Conservation (phyloP, 768 basidiomycete species). For the Mrakia gelida region DNA sequence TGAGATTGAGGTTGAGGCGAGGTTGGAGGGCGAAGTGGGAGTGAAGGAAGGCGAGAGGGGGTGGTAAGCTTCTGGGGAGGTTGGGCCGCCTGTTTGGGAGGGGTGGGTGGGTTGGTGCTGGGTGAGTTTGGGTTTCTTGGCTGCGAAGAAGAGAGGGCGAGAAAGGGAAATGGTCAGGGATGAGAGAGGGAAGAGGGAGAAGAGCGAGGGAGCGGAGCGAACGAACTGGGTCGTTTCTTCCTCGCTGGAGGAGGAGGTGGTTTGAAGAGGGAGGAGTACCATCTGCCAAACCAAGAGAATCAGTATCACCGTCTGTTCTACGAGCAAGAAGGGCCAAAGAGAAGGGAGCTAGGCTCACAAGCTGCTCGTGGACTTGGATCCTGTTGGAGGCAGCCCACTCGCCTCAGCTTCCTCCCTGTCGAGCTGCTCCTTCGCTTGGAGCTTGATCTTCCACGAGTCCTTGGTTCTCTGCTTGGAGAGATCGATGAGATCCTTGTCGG, state of each 20-base stretch:
- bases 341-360: slow-evolving; percentile 13
- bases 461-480: slow-evolving; percentile 7
- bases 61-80: background rate
- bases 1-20: background rate
- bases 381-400: slow-evolving; percentile 7
- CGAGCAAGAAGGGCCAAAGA: background rate
- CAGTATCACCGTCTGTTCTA: background rate
- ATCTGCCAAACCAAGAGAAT: background rate
- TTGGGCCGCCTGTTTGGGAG: too few species aligned
- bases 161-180: background rate
- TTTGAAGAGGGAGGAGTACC: background rate
- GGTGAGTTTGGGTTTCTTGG: slow-evolving; percentile 2
- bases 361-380: background rate
- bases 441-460: slow-evolving; percentile 24
- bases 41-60: slow-evolving; percentile 7
- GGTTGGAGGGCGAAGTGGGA: background rate
- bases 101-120: background rate
- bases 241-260: background rate
- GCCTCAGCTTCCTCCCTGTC: slow-evolving; percentile 4
- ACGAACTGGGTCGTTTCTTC: background rate
- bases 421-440: slow-evolving; percentile 15
- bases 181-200: background rate
- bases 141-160: background rate
- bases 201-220: background rate
- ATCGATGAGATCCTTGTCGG: background rate